Conservation (phyloP, 2,329 filamentous ascomycete genomes). For the Aspergillus sp. region DNA sequence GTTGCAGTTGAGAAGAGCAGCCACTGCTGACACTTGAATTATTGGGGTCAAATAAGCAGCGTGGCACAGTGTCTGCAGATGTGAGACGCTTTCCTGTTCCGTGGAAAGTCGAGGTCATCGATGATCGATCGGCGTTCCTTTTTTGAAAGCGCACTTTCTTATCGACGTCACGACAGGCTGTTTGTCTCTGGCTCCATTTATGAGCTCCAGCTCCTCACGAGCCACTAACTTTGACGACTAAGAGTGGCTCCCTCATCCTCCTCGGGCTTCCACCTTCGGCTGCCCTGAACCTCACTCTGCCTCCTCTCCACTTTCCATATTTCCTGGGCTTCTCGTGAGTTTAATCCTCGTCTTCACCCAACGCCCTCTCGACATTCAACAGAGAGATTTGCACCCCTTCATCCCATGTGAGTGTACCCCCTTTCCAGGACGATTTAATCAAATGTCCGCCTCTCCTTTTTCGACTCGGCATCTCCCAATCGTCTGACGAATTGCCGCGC, state of each 20-base stretch:
- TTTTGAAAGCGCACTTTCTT: neutral
- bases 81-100: neutral
- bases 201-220: constrained; percentile 14
- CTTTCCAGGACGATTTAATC: neutral
- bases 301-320: constrained; percentile 6
- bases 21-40: neutral
- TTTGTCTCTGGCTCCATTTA: constrained; percentile 5
- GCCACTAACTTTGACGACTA: constrained; percentile 14
- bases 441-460: neutral
- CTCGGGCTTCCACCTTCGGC: constrained; percentile 2
- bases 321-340: neutral
- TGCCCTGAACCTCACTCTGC: constrained; percentile 6
- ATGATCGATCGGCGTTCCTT: constrained; percentile 6
- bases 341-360: neutral
- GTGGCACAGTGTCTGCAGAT: neutral
- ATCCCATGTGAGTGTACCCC: constrained; percentile 14
- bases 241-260: constrained; percentile 19
- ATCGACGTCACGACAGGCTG: constrained; percentile 18
- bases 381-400: neutral
- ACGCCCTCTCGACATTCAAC: neutral
- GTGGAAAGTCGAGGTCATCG: neutral
- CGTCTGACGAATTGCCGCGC: constrained; percentile 5
- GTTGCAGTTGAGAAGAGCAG: neutral
- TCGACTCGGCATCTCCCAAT: neutral
- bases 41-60: neutral